phyloP scores from a whole-genome alignment of 176 grass and related monocot species.

The Paspalum notatum region DNA sequence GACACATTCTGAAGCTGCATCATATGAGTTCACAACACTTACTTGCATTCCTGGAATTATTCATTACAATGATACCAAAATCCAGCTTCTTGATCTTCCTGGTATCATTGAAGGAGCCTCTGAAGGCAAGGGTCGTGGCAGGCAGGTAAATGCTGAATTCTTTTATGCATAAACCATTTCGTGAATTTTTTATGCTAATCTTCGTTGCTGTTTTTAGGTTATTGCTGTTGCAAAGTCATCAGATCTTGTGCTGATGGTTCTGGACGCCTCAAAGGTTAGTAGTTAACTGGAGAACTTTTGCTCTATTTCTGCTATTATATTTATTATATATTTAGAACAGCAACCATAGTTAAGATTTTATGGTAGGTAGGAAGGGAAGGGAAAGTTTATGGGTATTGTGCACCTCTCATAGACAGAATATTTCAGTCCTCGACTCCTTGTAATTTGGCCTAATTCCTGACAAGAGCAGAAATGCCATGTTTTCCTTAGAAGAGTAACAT shows the following conservation, averaged over 20 bases:
- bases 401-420: neutral
- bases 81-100: slow-evolving; percentile 99
- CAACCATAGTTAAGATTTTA: slow-evolving; percentile 5
- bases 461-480: slow-evolving; percentile 4
- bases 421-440: neutral
- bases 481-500: slow-evolving; percentile 14
- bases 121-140: slow-evolving; percentile 98
- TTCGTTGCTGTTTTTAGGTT: slow-evolving; percentile 67
- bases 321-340: slow-evolving; percentile 4
- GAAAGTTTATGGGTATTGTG: neutral
- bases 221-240: slow-evolving; percentile 99
- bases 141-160: slow-evolving; percentile 66
- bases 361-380: neutral
- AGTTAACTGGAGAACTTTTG: slow-evolving; percentile 26
- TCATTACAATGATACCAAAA: slow-evolving; percentile 98
- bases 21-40: slow-evolving; percentile 98
- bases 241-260: slow-evolving; percentile 98
- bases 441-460: slow-evolving; percentile 9
- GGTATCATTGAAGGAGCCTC: slow-evolving; percentile 99
- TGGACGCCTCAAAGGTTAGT: slow-evolving; percentile 94
- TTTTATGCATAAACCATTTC: neutral
- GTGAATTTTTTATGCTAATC: slow-evolving; percentile 9
- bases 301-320: slow-evolving; percentile 33
- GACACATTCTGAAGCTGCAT: slow-evolving; percentile 99
- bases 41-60: slow-evolving; percentile 99